Evolutionary conservation across 164 flowering plant species (phyloP).

Genomic region (Piper betle): DNA sequence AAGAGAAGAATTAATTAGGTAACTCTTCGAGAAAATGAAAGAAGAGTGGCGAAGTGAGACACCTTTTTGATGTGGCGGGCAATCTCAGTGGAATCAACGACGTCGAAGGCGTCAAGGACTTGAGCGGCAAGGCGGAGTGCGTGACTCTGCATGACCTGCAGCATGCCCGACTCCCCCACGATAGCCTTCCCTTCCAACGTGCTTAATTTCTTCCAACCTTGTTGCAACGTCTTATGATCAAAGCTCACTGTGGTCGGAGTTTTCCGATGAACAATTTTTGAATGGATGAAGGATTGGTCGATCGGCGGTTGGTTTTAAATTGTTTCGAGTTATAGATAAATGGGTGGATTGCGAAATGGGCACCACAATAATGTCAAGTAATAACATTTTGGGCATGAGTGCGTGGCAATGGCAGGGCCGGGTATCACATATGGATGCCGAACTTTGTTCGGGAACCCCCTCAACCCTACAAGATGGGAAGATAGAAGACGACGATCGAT

Average conservation of each 20-base stretch:
- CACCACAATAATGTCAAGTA: background rate
- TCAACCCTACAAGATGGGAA: too few relatives aligned
- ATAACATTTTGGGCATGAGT: background rate
- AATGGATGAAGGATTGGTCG: too few relatives aligned
- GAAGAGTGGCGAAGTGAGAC: too few relatives aligned
- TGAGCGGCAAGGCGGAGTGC: conserved; percentile 20
- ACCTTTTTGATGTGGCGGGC: conserved; percentile 74
- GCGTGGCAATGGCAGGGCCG: background rate
- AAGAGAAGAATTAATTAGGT: too few relatives aligned
- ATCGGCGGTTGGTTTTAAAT: too few relatives aligned
- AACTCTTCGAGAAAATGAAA: background rate
- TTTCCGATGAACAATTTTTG: too few relatives aligned
- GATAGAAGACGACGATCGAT: too few relatives aligned
- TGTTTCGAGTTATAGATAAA: too few relatives aligned
- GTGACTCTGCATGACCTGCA: conserved; percentile 20
- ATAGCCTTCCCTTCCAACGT: conserved; percentile 29
- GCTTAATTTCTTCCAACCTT: background rate
- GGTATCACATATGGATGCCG: background rate
- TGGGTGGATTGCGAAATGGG: too few relatives aligned
- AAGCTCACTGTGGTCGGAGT: too few relatives aligned
- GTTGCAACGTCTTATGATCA: too few relatives aligned
- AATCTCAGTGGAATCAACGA: conserved; percentile 16
- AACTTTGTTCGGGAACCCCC: background rate
- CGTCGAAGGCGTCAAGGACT: conserved; percentile 21
- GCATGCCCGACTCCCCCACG: conserved; percentile 25